A percentile compares a stretch with the other conserved stretches of the same genome.
phyloP scores from a whole-genome alignment of 139 green algal species.

The Microglena sp. region DNA sequence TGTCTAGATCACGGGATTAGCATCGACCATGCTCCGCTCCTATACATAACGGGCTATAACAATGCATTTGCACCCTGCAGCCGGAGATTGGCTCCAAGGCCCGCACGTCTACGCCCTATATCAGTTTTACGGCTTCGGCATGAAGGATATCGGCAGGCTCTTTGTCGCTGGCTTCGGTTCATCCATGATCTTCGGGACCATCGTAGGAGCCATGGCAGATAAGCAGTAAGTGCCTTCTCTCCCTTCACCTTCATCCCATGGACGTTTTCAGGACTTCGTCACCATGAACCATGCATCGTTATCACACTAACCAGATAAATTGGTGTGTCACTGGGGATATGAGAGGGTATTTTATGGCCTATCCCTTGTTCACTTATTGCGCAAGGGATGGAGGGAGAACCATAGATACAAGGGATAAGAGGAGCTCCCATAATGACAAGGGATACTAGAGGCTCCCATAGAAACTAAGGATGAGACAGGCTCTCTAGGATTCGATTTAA shows the following conservation, averaged over 20 bases:
- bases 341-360: background rate
- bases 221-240: slow-evolving; percentile 60
- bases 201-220: slow-evolving; percentile 89
- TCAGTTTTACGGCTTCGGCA: slow-evolving; percentile 81
- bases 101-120: slow-evolving; percentile 98
- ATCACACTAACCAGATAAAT: too few species aligned
- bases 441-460: too few species aligned
- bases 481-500: too few species aligned
- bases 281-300: background rate
- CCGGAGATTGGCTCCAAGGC: slow-evolving; percentile 96
- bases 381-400: too few species aligned
- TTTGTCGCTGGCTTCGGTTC: slow-evolving; percentile 98
- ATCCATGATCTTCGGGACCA: slow-evolving; percentile 92
- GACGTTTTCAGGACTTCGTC: background rate
- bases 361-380: too few species aligned
- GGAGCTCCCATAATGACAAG: too few species aligned
- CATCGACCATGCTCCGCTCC: background rate
- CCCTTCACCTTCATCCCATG: too few species aligned
- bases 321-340: background rate
- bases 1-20: background rate
- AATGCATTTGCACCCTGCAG: too few species aligned
- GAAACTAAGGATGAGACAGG: too few species aligned
- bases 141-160: slow-evolving; percentile 82
- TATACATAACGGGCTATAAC: too few species aligned
- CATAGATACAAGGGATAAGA: too few species aligned